phyloP scores from a whole-genome alignment of 495 filamentous ascomycete species.

The Xylaria palmicola region DNA sequence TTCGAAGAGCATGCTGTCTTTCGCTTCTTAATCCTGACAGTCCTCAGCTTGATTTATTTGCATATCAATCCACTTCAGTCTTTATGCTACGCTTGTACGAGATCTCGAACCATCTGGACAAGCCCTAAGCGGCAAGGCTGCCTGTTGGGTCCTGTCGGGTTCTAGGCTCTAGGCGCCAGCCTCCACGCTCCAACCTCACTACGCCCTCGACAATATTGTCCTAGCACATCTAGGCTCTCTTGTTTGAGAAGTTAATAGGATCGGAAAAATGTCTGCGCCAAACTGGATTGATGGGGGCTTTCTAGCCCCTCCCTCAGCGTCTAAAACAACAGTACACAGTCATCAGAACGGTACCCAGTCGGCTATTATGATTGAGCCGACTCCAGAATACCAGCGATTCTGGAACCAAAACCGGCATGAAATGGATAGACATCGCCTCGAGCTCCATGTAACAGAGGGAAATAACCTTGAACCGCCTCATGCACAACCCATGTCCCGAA shows the following conservation, averaged over 20 bases:
- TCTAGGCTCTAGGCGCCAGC: background rate
- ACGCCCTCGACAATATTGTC: background rate
- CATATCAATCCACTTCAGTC: background rate
- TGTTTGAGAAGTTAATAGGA: too few species aligned
- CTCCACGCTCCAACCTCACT: background rate
- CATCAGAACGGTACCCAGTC: constrained; percentile 8
- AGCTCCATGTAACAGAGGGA: constrained; percentile 22
- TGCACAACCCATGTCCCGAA: constrained; percentile 18
- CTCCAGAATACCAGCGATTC: constrained; percentile 31
- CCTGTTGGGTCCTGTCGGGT: background rate
- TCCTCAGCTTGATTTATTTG: background rate
- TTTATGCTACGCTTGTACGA: background rate
- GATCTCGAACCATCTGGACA: background rate
- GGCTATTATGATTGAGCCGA: constrained; percentile 29
- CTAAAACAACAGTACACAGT: background rate
- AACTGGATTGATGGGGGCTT: background rate
- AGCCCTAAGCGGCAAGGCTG: constrained; percentile 8
- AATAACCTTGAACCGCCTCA: constrained; percentile 17
- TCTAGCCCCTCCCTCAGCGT: background rate
- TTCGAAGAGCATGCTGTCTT: background rate
- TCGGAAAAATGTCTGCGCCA: constrained; percentile 2
- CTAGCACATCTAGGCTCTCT: background rate
- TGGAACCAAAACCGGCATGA: constrained; percentile 34
- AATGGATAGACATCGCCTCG: constrained; percentile 21
- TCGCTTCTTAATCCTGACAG: background rate